Evolutionary conservation across 163 green algal genomes (phyloP), one percentile per base, ranked within the genome.

Genomic region (Scenedesmus sp.): DNA sequence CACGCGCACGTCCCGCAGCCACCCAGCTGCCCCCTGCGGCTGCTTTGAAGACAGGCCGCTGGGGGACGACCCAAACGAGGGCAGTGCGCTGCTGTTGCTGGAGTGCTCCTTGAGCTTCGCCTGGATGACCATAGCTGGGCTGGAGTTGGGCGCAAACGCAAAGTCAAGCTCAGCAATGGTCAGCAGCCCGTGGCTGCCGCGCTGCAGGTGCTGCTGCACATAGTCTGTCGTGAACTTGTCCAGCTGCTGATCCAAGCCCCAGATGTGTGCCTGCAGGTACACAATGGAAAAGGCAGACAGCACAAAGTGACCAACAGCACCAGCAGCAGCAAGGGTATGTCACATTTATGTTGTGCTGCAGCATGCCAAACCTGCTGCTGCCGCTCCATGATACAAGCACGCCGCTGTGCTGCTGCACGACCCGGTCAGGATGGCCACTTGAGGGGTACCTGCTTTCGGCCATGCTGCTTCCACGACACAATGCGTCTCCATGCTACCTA

Each of bases 151-250:
- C 35, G 88, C 81, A 43, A 92, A 92, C 4, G 88, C 88, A 89
- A 92, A 92, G 44, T 92, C 88, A 18, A 92, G 81, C 70, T 89
- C 81, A 43, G 81, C 37, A 6, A 92, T 59, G 0, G 88, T 92
- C 1, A 89, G 65, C 30, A 83, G 81, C 33, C 88, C 88, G 79
- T 85, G 81, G 51, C 43, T 70, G 15, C 46, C 68, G 49, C 88
- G 81, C 68, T 89, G 59, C 61, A 88, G 70, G 46, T 85, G 81
- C 56, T 89, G 81, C 88, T 92, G 88, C 43, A 92, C 59, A 59
- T 84, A 92, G 81, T 92, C 82, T 24, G 73, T 83, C 0, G 88
- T 89, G 65, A 92, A 92, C 88, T 92, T 92, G 79, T 92, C 88
- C 22, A 92, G 88, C 81, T 84, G 65, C 81, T 73, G 51, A 22